Conservation (phyloP, 768 basidiomycete species). For the Suillus plorans region DNA sequence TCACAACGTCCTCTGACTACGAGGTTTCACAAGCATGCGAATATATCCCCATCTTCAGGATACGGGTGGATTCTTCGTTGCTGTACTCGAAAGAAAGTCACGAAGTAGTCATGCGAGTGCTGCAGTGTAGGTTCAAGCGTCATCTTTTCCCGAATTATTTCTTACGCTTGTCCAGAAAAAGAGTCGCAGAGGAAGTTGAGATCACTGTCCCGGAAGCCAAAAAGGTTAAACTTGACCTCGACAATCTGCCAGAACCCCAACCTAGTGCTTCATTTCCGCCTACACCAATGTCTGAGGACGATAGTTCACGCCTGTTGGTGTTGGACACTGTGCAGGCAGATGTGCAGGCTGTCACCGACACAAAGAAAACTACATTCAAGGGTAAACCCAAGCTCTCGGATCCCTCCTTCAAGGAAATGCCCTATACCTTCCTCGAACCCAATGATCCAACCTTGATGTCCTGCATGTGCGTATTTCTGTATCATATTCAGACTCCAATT, state of each 20-base stretch:
- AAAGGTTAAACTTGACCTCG: slow-evolving; percentile 43
- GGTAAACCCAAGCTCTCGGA: slow-evolving; percentile 22
- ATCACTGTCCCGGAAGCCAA: slow-evolving; percentile 44
- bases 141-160: neutral
- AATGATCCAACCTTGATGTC: slow-evolving; percentile 67
- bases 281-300: slow-evolving; percentile 1
- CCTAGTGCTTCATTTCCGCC: neutral
- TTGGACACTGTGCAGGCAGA: slow-evolving; percentile 5
- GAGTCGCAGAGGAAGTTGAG: slow-evolving; percentile 44
- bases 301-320: slow-evolving; percentile 3
- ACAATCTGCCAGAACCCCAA: slow-evolving; percentile 14
- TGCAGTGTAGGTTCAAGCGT: slow-evolving; percentile 13
- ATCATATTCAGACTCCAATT: neutral
- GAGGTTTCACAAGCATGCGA: slow-evolving; percentile 56
- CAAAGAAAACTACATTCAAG: neutral
- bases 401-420: slow-evolving; percentile 80
- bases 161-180: slow-evolving; percentile 38
- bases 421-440: slow-evolving; percentile 77
- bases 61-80: slow-evolving; percentile 97
- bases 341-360: neutral
- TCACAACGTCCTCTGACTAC: neutral
- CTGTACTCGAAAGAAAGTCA: slow-evolving; percentile 65
- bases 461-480: slow-evolving; percentile 61
- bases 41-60: slow-evolving; percentile 96
- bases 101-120: slow-evolving; percentile 6